phyloP scores from a whole-genome alignment of 2,329 filamentous ascomycete species.

The Alternaria sp. region DNA sequence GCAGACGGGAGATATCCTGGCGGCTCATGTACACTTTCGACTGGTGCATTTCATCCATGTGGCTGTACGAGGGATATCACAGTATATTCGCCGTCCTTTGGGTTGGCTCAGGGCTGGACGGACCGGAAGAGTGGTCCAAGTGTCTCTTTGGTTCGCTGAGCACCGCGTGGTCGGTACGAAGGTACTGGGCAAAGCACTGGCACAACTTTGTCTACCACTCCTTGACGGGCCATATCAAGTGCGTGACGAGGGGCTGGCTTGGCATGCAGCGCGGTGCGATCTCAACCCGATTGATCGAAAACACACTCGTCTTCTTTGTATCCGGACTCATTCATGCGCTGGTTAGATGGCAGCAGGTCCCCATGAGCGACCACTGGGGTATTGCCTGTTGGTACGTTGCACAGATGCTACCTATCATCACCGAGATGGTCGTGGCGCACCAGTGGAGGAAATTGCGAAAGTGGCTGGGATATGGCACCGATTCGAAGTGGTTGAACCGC shows the following conservation, averaged over 20 bases:
- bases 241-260: conserved; percentile 20
- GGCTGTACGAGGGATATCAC: conserved; percentile 20
- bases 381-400: conserved; percentile 21
- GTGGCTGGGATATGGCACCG: background rate
- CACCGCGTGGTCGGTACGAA: conserved; percentile 15
- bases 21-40: conserved; percentile 10
- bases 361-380: conserved; percentile 14
- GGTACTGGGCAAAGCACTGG: conserved; percentile 31
- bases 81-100: conserved; percentile 18
- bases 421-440: conserved; percentile 15
- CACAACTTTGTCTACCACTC: conserved; percentile 26
- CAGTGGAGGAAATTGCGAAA: conserved; percentile 7
- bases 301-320: conserved; percentile 21
- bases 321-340: conserved; percentile 24
- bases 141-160: conserved; percentile 14
- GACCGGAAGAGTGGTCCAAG: conserved; percentile 11
- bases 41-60: conserved; percentile 19
- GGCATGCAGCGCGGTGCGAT: background rate
- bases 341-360: conserved; percentile 16
- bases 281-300: conserved; percentile 22
- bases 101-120: conserved; percentile 14
- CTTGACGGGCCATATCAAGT: conserved; percentile 20
- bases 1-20: conserved; percentile 1
- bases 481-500: background rate
- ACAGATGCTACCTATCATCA: conserved; percentile 26